Evolutionary conservation across 441 rosid genomes (phyloP).

Genomic region (Eruca vesicaria): DNA sequence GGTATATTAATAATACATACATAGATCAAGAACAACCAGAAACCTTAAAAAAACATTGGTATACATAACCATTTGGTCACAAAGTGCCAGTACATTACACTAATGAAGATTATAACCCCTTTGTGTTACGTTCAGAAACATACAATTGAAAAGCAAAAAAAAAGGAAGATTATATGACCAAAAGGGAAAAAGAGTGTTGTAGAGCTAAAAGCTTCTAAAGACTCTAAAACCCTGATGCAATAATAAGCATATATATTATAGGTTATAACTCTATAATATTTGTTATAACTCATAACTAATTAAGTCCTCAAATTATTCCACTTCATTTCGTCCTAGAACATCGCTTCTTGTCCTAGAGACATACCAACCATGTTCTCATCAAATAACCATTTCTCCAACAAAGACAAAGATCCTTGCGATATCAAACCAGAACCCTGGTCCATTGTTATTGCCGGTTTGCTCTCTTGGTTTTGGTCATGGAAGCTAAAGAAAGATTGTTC

Average conservation of each 20-base stretch:
- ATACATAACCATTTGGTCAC: conserved; percentile 18
- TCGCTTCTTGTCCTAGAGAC: conserved; percentile 40
- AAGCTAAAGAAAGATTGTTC: conserved; percentile 43
- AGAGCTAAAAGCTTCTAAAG: conserved; percentile 36
- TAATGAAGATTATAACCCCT: neutral
- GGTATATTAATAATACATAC: neutral
- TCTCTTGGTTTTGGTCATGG: conserved; percentile 45
- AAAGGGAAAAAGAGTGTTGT: conserved; percentile 34
- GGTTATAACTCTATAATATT: conserved; percentile 27
- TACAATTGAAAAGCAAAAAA: conserved; percentile 4
- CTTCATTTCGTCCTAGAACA: conserved; percentile 35
- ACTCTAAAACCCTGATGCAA: conserved; percentile 36
- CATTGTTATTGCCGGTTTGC: conserved; percentile 37
- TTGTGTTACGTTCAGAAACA: conserved; percentile 16
- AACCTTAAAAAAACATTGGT: neutral
- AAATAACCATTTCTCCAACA: conserved; percentile 85
- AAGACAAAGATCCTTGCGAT: conserved; percentile 46
- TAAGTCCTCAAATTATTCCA: conserved; percentile 8
- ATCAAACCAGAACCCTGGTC: conserved; percentile 24
- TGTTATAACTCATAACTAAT: conserved; percentile 21
- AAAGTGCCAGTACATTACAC: conserved; percentile 9
- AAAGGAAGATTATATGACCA: neutral
- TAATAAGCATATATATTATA: conserved; percentile 9
- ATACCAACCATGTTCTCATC: conserved; percentile 63
- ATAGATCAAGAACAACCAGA: neutral